Conservation (phyloP, 331 rosid genomes). For the Prunus yedoensis region DNA sequence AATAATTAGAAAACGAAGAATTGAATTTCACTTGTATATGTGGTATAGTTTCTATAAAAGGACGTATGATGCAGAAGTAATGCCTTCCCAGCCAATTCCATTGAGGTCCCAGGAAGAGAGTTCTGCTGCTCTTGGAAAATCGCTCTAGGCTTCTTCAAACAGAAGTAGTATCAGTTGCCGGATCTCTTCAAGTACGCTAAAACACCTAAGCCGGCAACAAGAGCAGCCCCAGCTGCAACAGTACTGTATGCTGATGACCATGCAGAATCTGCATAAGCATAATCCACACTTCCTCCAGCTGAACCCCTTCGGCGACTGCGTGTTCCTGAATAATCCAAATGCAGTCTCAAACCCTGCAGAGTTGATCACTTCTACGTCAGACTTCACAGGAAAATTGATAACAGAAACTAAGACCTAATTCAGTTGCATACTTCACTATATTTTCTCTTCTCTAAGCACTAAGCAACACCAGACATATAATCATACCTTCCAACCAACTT, state of each 20-base stretch:
- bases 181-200: slow-evolving; percentile 59
- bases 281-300: slow-evolving; percentile 39
- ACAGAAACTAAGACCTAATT: neutral
- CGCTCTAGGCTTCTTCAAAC: neutral
- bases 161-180: slow-evolving; percentile 16
- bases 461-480: slow-evolving; percentile 6
- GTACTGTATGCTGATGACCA: slow-evolving; percentile 68
- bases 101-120: slow-evolving; percentile 6
- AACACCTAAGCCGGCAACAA: slow-evolving; percentile 70
- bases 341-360: slow-evolving; percentile 86
- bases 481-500: slow-evolving; percentile 84
- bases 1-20: neutral
- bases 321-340: slow-evolving; percentile 73
- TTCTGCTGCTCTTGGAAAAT: slow-evolving; percentile 21
- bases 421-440: slow-evolving; percentile 1
- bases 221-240: slow-evolving; percentile 77
- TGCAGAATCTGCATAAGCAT: slow-evolving; percentile 52
- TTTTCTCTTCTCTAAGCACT: slow-evolving; percentile 1
- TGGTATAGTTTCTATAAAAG: slow-evolving; percentile 2
- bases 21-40: neutral
- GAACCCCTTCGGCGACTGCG: slow-evolving; percentile 29
- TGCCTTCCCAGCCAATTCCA: slow-evolving; percentile 15
- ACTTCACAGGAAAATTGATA: neutral
- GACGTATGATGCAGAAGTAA: slow-evolving; percentile 1
- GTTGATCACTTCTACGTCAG: slow-evolving; percentile 29